phyloP scores from a whole-genome alignment of 768 basidiomycete genomes.

The Collybia sordida region DNA sequence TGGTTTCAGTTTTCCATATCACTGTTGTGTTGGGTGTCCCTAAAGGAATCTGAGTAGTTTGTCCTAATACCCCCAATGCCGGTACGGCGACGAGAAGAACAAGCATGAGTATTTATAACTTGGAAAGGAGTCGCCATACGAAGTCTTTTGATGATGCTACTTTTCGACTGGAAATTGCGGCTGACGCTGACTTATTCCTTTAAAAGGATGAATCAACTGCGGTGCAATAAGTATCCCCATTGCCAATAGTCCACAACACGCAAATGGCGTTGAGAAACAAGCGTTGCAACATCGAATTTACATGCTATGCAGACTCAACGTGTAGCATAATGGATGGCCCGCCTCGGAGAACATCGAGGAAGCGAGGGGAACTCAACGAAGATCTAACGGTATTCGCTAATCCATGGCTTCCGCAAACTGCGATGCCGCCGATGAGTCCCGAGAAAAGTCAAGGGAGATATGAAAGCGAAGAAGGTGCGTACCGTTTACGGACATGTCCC shows the following conservation, averaged over 20 bases:
- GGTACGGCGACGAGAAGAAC: too few species aligned
- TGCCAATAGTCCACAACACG: too few species aligned
- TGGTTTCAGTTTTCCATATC: too few species aligned
- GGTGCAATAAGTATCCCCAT: too few species aligned
- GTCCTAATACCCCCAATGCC: too few species aligned
- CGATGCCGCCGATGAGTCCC: neutral
- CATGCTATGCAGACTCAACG: conserved; percentile 23
- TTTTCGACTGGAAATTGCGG: neutral
- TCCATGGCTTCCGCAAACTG: conserved; percentile 41
- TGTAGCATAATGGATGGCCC: conserved; percentile 34
- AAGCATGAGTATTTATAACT: too few species aligned
- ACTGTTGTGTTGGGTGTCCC: neutral
- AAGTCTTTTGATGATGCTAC: too few species aligned
- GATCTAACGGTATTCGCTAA: conserved; percentile 32
- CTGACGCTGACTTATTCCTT: neutral
- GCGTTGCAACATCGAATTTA: too few species aligned
- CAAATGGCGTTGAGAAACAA: too few species aligned
- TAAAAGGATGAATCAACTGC: too few species aligned
- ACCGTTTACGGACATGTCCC: conserved; percentile 43
- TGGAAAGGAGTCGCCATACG: neutral
- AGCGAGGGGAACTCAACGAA: conserved; percentile 31
- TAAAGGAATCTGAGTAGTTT: neutral
- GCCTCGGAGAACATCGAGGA: conserved; percentile 28
- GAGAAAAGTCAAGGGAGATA: neutral
- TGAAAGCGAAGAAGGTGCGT: conserved; percentile 11